phyloP scores from a whole-genome alignment of 306 rosid species.

The Vicia faba region DNA sequence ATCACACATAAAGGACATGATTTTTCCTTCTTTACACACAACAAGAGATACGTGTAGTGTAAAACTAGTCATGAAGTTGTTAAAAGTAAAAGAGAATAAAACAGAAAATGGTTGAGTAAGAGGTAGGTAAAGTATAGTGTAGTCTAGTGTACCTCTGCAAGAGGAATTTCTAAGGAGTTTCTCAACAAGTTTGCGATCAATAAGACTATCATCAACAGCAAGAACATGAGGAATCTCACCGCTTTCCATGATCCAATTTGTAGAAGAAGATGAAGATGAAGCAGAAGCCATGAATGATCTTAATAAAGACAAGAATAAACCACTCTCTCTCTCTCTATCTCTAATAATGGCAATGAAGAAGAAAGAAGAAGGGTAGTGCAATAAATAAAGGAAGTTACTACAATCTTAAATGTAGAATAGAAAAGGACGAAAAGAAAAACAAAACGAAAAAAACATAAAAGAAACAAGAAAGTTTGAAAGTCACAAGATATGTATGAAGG shows the following conservation, averaged over 20 bases:
- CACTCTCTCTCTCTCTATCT: not conserved
- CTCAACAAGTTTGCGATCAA: slow-evolving; percentile 84
- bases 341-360: not conserved
- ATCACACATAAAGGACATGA: not conserved
- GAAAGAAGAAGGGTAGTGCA: slow-evolving; percentile 14
- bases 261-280: slow-evolving; percentile 30
- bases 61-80: not conserved
- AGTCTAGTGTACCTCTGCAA: slow-evolving; percentile 61
- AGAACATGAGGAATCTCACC: slow-evolving; percentile 78
- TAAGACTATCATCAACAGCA: slow-evolving; percentile 84
- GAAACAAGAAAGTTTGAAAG: slow-evolving; percentile 33
- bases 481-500: slow-evolving; percentile 58
- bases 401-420: slow-evolving; percentile 31
- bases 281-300: slow-evolving; percentile 45
- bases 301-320: slow-evolving; percentile 11
- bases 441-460: slow-evolving; percentile 17
- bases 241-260: slow-evolving; percentile 58
- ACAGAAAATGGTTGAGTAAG: slow-evolving; percentile 8
- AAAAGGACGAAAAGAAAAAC: slow-evolving; percentile 40
- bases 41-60: slow-evolving; percentile 4
- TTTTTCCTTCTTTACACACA: not conserved
- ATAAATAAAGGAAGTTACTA: slow-evolving; percentile 46
- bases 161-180: slow-evolving; percentile 80
- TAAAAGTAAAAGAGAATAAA: not conserved
- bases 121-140: not conserved